phyloP scores from a whole-genome alignment of 495 filamentous ascomycete genomes.

The Clohesyomyces aquaticus region DNA sequence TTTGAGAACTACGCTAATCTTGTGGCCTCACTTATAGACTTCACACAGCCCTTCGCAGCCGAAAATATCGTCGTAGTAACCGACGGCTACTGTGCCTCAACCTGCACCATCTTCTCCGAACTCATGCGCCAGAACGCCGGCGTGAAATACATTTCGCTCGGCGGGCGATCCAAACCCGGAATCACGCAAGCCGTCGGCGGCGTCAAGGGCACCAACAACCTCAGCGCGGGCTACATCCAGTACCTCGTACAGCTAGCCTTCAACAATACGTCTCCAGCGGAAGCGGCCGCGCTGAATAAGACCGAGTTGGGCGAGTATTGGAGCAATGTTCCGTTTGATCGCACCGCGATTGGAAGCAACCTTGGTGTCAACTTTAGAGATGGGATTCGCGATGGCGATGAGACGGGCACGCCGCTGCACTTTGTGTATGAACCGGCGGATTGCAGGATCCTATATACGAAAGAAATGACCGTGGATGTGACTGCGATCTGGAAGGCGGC shows the following conservation, averaged over 20 bases:
- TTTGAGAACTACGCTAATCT: too few relatives aligned
- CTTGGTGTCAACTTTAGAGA: slow-evolving; percentile 44
- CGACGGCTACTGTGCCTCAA: slow-evolving; percentile 69
- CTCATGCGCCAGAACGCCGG: slow-evolving; percentile 59
- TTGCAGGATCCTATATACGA: slow-evolving; percentile 45
- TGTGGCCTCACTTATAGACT: too few relatives aligned
- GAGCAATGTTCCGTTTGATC: slow-evolving; percentile 26
- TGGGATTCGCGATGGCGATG: slow-evolving; percentile 42
- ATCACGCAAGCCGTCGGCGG: slow-evolving; percentile 68
- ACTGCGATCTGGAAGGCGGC: slow-evolving; percentile 43
- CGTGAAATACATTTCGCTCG: slow-evolving; percentile 63
- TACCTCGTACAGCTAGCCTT: slow-evolving; percentile 17
- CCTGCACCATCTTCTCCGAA: slow-evolving; percentile 64
- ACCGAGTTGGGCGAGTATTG: slow-evolving; percentile 33
- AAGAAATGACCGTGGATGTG: slow-evolving; percentile 42
- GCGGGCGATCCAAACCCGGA: slow-evolving; percentile 58
- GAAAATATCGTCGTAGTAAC: slow-evolving; percentile 45
- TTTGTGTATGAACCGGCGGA: slow-evolving; percentile 47
- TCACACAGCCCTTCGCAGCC: slow-evolving; percentile 42
- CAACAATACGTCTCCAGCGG: slow-evolving; percentile 5
- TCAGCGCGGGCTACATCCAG: slow-evolving; percentile 32
- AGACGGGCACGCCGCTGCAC: slow-evolving; percentile 42
- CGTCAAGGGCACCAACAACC: slow-evolving; percentile 54
- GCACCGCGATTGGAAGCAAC: slow-evolving; percentile 11
- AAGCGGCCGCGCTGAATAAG: slow-evolving; percentile 19